Evolutionary conservation across 805 yeast species (phyloP).

Genomic region (Yarrowia sp.): DNA sequence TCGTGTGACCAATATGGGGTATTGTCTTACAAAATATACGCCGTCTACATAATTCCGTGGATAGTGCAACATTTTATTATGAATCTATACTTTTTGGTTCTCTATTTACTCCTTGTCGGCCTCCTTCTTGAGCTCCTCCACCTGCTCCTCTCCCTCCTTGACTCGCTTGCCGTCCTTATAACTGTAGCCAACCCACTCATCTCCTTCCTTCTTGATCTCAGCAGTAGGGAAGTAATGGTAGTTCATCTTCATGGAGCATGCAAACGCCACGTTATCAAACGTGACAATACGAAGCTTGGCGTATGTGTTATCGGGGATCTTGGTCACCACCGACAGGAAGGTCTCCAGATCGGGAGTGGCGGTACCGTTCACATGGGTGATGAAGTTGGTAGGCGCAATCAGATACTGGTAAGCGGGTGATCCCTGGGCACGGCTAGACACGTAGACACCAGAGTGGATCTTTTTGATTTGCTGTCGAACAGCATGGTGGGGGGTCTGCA

Average conservation of each 20-base stretch:
- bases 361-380: conserved; percentile 81
- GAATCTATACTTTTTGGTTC: conserved; percentile 17
- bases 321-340: conserved; percentile 63
- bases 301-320: conserved; percentile 75
- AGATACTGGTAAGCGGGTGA: conserved; percentile 86
- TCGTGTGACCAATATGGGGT: background rate
- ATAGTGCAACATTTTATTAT: too few species aligned
- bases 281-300: conserved; percentile 78
- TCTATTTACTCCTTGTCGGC: conserved; percentile 27
- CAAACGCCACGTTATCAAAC: conserved; percentile 83
- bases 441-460: conserved; percentile 81
- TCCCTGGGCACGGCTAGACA: conserved; percentile 69
- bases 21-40: too few species aligned
- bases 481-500: conserved; percentile 90
- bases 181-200: conserved; percentile 55
- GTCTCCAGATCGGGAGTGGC: conserved; percentile 68
- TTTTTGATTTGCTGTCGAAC: conserved; percentile 78
- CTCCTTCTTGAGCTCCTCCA: conserved; percentile 27
- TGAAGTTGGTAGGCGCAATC: conserved; percentile 73
- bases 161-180: conserved; percentile 38
- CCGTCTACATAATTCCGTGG: too few species aligned
- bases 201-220: conserved; percentile 46
- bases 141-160: conserved; percentile 28
- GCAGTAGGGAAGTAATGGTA: conserved; percentile 78
- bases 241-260: conserved; percentile 79